Conservation (phyloP, 2,329 filamentous ascomycete species). For the Penicillium sp. region DNA sequence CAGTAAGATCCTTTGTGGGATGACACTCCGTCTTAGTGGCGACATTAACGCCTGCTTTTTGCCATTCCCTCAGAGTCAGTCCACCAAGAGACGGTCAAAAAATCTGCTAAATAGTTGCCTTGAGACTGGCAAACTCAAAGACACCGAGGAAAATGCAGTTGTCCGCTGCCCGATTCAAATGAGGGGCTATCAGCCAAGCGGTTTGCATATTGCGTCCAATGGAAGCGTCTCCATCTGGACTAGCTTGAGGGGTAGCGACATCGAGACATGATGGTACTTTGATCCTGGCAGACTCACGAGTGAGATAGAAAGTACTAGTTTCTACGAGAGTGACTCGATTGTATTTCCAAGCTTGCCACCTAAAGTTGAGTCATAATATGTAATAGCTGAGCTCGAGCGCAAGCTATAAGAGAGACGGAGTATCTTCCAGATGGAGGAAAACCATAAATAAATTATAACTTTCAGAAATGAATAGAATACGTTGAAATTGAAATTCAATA, state of each 20-base stretch:
- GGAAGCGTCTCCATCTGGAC: slow-evolving; percentile 18
- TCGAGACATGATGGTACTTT: slow-evolving; percentile 6
- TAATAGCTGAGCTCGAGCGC: background rate
- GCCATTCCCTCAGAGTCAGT: background rate
- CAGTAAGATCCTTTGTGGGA: slow-evolving; percentile 4
- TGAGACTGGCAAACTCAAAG: background rate
- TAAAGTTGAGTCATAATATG: background rate
- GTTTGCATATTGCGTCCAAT: slow-evolving; percentile 9
- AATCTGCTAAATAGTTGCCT: background rate
- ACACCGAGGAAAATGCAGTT: slow-evolving; percentile 10
- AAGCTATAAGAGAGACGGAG: background rate
- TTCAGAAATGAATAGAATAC: slow-evolving; percentile 4
- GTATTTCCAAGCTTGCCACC: slow-evolving; percentile 1
- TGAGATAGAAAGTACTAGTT: slow-evolving; percentile 2
- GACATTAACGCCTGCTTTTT: background rate
- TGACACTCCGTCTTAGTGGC: slow-evolving; percentile 1
- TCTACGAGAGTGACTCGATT: slow-evolving; percentile 1
- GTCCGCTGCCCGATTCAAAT: slow-evolving; percentile 14
- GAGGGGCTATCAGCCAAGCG: slow-evolving; percentile 11
- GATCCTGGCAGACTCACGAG: background rate
- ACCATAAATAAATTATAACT: background rate
- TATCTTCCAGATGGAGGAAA: background rate
- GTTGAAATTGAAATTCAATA: slow-evolving; percentile 13
- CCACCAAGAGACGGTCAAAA: background rate
- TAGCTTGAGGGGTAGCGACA: slow-evolving; percentile 20